Evolutionary conservation across 2,329 filamentous ascomycete species (phyloP).

Genomic region (Neonectria neomacrospora): DNA sequence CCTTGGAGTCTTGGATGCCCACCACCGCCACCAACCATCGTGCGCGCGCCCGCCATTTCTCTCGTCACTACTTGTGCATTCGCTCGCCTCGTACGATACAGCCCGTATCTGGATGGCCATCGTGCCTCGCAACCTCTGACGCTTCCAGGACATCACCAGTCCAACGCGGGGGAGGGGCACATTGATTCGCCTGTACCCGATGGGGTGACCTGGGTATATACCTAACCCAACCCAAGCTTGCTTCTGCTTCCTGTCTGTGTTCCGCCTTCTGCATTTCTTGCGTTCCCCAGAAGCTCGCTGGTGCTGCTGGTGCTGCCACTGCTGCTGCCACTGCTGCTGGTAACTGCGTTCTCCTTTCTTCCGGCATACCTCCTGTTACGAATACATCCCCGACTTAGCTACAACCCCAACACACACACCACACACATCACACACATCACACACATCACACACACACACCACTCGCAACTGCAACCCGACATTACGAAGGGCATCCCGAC

Average conservation of each 20-base stretch:
- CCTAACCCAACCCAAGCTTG: constrained; percentile 39
- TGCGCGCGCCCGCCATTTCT: constrained; percentile 20
- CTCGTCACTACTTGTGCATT: constrained; percentile 15
- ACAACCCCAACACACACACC: constrained; percentile 1
- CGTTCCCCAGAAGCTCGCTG: constrained; percentile 33
- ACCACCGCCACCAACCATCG: constrained; percentile 32
- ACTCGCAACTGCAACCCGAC: neutral
- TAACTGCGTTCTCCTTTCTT: constrained; percentile 26
- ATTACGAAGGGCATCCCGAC: neutral
- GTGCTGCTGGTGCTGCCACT: constrained; percentile 7
- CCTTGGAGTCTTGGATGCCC: constrained; percentile 19
- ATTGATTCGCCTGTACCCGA: constrained; percentile 37
- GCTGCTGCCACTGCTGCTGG: constrained; percentile 17
- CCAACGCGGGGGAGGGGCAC: constrained; percentile 44
- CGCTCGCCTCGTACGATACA: constrained; percentile 36
- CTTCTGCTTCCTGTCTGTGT: constrained; percentile 24
- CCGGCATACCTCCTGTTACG: constrained; percentile 5
- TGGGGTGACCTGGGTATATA: constrained; percentile 36
- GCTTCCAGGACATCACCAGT: constrained; percentile 35
- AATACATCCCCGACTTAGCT: constrained; percentile 7
- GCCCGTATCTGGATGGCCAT: constrained; percentile 33
- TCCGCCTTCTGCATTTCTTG: constrained; percentile 27
- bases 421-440: neutral
- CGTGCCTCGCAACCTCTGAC: constrained; percentile 30
- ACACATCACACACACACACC: neutral